Conservation (phyloP, 495 filamentous ascomycete species). For the Usnea hakonensis region DNA sequence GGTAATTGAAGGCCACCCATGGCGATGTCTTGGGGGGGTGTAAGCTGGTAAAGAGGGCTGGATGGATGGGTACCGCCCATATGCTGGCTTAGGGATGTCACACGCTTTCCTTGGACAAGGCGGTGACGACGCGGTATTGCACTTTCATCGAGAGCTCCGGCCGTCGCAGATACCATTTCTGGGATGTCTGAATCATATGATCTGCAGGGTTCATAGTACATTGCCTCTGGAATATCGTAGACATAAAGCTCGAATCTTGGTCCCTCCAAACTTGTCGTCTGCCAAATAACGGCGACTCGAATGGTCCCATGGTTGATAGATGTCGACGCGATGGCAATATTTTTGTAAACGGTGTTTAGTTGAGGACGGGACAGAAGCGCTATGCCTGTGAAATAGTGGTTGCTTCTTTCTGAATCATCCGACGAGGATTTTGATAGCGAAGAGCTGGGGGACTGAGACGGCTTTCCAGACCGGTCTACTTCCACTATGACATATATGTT, state of each 20-base stretch:
- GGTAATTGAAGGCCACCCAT: neutral
- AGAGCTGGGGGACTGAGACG: neutral
- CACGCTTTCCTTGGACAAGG: conserved; percentile 10
- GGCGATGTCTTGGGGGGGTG: neutral
- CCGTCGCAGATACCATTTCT: neutral
- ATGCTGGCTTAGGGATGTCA: conserved; percentile 4
- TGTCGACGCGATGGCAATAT: neutral
- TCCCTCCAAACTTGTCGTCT: neutral
- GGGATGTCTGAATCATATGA: neutral
- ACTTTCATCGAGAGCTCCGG: neutral
- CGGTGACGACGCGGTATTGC: neutral
- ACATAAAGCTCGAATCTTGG: conserved; percentile 4
- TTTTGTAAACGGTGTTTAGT: neutral
- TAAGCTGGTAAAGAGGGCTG: neutral
- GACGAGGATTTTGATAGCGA: neutral
- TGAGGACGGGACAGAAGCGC: conserved; percentile 1
- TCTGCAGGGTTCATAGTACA: neutral
- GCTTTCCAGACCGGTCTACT: neutral
- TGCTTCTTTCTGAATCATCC: neutral
- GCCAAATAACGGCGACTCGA: conserved; percentile 12
- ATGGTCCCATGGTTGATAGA: neutral
- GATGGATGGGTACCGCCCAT: conserved; percentile 9
- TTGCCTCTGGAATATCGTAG: neutral
- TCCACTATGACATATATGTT: neutral
- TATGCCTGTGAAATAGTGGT: neutral